These are phyloP conservation scores for Fusarium sp. DNA, from an alignment of 2,329 filamentous ascomycete genomes.

Conservation along the genomic window DNA sequence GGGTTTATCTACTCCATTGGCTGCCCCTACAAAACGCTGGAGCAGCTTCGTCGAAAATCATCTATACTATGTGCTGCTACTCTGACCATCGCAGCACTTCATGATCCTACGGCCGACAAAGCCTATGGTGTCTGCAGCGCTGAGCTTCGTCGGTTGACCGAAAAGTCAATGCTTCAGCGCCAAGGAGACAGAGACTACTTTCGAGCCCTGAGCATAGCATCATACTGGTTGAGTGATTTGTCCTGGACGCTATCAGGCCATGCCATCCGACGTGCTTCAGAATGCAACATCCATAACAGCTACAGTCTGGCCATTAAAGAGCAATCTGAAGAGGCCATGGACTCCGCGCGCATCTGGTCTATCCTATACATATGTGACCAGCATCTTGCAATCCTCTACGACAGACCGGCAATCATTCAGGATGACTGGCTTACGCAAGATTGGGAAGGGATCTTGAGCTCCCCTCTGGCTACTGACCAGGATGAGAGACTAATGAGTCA, in stretches of 20 bases:
- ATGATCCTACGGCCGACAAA: constrained; percentile 66
- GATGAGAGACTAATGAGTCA: constrained; percentile 71
- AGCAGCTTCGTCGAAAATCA: constrained; percentile 66
- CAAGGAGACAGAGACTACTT: constrained; percentile 63
- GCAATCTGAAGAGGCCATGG: constrained; percentile 60
- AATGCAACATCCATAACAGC: constrained; percentile 60
- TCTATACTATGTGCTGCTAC: constrained; percentile 68
- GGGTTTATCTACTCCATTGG: constrained; percentile 67
- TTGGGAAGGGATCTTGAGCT: constrained; percentile 67
- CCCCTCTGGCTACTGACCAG: constrained; percentile 63
- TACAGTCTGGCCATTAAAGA: constrained; percentile 56
- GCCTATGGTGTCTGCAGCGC: constrained; percentile 62
- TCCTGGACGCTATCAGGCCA: constrained; percentile 72
- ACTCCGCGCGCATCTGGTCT: constrained; percentile 72
- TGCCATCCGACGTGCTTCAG: constrained; percentile 64
- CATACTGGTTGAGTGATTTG: constrained; percentile 71
- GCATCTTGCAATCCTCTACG: constrained; percentile 72
- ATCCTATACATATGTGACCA: constrained; percentile 73
- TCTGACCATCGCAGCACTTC: constrained; percentile 69
- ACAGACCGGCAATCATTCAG: constrained; percentile 68
- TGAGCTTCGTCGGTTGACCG: constrained; percentile 68
- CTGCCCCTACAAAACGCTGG: constrained; percentile 63
- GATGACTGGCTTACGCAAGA: constrained; percentile 70
- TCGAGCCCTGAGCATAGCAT: constrained; percentile 70
- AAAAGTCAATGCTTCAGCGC: constrained; percentile 57